Base-by-base conservation (phyloP, 2,329 filamentous ascomycete genomes). In the Penicillium sp. region DNA sequence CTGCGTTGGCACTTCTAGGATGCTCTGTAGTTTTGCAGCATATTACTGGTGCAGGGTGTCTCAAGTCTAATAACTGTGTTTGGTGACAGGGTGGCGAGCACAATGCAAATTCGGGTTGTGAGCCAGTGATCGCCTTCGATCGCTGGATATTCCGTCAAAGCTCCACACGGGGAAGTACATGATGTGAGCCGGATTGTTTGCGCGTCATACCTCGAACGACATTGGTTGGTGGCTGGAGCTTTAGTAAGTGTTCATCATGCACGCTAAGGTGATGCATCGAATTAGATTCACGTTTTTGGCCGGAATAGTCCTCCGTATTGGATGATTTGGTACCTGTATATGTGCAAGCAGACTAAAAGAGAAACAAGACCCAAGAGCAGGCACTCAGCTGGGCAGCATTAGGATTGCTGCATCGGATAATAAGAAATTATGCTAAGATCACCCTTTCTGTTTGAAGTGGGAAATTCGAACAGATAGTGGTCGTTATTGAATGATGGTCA, bases 111-210 rank as follows among this genome's bases (percentile, higher is more conserved):
- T 24, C 13, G 19, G 14, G 37, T 10, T 11, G 14, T 18, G 21
- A 10, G 23, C 39, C 39, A 43, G 39, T 43, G 23, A 16, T 13
- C 6, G 23, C 8, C 23, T 28, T 2, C 9, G 8, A 18, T 28
- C 23, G 23, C 23, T 18, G 23, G 23, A 26, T 28, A 5, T 2
- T 14, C 3, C 5, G 8, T 14, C 14, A 28, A 18, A 43, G 9
- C 39, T 43, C 39, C 39, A 28, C 39, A 43, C 39, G 39, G 39
- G 39, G 39, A 43, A 43, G 21, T 19, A 23, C 23, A 43, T 43
- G 39, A 14, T 7, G 23, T 43, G 23, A 26, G 23, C 39, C 39
- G 39, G 37, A 43, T 11, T 16, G 11, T 14, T 14, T 43, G 24
- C 14, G 16, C 13, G 21, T 42, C 21, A 42, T 24, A 5, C 21